Evolutionary conservation across 2,329 filamentous ascomycete genomes (phyloP).

Genomic region (Shiraia bambusicola): DNA sequence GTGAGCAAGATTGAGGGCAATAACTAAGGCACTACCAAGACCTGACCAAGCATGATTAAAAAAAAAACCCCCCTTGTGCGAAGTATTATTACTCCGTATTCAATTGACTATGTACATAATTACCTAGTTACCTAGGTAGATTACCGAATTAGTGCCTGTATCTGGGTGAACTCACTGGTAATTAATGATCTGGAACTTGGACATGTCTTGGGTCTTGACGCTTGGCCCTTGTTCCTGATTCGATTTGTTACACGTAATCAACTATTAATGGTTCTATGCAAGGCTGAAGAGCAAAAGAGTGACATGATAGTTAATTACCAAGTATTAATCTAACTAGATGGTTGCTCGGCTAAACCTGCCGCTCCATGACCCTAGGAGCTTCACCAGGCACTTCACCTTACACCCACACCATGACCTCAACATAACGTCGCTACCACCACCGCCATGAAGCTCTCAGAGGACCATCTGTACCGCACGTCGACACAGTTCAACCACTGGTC

Average conservation of each 20-base stretch:
- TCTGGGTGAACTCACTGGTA: no score
- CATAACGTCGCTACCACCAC: slow-evolving; percentile 3
- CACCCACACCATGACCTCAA: neutral
- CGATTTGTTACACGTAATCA: neutral
- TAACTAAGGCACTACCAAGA: slow-evolving; percentile 10
- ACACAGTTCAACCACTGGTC: slow-evolving; percentile 94
- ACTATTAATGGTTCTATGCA: slow-evolving; percentile 2
- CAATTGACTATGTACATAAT: no score
- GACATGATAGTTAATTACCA: no score
- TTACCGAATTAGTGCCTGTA: no score
- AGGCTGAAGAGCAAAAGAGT: no score
- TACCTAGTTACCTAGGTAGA: no score
- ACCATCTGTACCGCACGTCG: slow-evolving; percentile 84
- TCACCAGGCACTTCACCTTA: no score
- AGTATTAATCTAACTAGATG: no score
- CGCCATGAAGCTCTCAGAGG: slow-evolving; percentile 68
- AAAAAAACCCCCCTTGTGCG: no score
- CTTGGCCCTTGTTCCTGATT: neutral
- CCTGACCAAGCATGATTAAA: slow-evolving; percentile 2
- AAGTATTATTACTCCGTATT: no score
- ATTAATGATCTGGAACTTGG: neutral
- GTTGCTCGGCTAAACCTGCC: slow-evolving; percentile 23
- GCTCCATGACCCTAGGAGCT: slow-evolving; percentile 6
- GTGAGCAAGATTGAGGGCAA: slow-evolving; percentile 26
- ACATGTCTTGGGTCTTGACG: no score